Percentiles rank a stretch among this genome's conserved stretches.
Evolutionary conservation across 148 eudicot genomes (phyloP).

Genomic region (Gaultheria prostrata): DNA sequence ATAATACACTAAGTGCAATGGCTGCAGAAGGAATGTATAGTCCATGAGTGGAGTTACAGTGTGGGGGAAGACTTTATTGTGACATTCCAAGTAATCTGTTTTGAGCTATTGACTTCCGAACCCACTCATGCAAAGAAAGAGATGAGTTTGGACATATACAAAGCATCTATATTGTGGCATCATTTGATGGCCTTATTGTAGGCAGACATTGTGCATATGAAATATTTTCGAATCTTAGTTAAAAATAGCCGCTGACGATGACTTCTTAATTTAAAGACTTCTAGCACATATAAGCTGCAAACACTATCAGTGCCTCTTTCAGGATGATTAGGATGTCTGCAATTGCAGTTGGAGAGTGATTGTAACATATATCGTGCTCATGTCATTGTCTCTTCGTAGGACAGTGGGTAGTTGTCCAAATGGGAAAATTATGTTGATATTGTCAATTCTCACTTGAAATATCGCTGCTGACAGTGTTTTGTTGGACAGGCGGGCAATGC

Average conservation of each 20-base stretch:
- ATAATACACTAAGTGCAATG: background rate
- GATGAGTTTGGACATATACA: background rate
- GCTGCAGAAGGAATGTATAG: background rate
- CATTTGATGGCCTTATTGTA: background rate
- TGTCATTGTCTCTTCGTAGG: background rate
- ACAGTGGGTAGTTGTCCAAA: background rate
- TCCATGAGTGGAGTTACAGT: background rate
- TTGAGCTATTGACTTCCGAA: background rate
- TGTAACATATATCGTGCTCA: background rate
- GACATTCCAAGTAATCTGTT: background rate
- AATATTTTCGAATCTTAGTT: background rate
- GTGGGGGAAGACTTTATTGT: background rate
- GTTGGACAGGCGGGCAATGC: background rate
- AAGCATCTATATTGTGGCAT: background rate
- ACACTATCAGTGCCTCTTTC: background rate
- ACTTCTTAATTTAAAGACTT: background rate
- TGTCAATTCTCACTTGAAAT: background rate
- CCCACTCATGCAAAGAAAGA: background rate
- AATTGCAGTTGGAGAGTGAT: background rate
- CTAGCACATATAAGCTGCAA: constrained; percentile 1
- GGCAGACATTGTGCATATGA: background rate
- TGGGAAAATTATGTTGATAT: background rate
- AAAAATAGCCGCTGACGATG: background rate
- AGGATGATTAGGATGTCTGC: background rate
- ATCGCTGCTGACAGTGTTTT: background rate